Conservation (phyloP, 495 filamentous ascomycete species). For the Aspergillus sclerotioniger region DNA sequence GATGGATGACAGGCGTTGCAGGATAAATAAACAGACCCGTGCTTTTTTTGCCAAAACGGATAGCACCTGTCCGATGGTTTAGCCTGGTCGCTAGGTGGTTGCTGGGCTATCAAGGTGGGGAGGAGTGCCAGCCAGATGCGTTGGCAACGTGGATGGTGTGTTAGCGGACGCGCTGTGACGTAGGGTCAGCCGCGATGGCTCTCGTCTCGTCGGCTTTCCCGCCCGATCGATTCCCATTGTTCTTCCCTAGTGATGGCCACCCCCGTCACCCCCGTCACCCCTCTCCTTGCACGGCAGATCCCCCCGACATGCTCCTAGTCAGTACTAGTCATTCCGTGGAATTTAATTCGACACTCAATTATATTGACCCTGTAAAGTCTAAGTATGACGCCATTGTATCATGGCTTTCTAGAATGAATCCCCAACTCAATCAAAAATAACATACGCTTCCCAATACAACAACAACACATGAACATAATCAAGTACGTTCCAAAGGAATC, state of each 20-base stretch:
- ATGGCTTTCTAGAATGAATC: neutral
- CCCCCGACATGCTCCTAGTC: no score
- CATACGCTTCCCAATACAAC: neutral
- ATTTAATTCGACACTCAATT: neutral
- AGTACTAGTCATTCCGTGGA: no score
- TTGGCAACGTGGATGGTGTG: slow-evolving; percentile 35
- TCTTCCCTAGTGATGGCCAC: neutral
- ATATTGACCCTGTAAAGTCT: neutral
- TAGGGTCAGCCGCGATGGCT: slow-evolving; percentile 29
- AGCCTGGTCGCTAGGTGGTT: slow-evolving; percentile 4
- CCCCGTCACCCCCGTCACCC: no score
- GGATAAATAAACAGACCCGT: neutral
- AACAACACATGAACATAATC: neutral
- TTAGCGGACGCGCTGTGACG: slow-evolving; percentile 36
- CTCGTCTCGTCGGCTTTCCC: slow-evolving; percentile 3
- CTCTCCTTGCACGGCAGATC: neutral
- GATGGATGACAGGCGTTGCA: neutral
- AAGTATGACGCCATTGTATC: neutral
- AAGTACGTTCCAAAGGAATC: neutral
- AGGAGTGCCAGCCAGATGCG: slow-evolving; percentile 28
- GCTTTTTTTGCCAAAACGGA: neutral
- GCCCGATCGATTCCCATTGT: neutral
- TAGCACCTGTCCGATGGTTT: neutral
- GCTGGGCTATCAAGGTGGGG: slow-evolving; percentile 20
- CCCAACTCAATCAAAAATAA: neutral